Percentiles rank a stretch among this genome's conserved stretches.
Conservation (phyloP, 768 basidiomycete species). For the Lentinus brumalis region DNA sequence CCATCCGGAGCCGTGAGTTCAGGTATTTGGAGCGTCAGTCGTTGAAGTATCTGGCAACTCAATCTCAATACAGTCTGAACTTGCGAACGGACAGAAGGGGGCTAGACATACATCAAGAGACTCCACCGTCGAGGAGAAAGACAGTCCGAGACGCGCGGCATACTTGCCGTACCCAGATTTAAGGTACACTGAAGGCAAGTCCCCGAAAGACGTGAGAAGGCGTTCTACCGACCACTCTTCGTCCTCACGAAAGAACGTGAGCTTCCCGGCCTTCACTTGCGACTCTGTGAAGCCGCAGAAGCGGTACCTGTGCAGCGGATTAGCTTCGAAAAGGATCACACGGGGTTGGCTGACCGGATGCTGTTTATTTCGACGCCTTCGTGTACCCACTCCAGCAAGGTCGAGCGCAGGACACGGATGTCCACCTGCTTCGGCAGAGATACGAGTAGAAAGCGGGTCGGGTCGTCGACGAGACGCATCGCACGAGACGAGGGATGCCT, state of each 20-base stretch:
- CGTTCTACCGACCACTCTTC: conserved; percentile 19
- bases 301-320: conserved; percentile 14
- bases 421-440: conserved; percentile 1
- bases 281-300: conserved; percentile 21
- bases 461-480: conserved; percentile 17
- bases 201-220: conserved; percentile 10
- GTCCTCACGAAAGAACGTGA: conserved; percentile 24
- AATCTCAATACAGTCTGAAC: not conserved
- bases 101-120: conserved; percentile 18
- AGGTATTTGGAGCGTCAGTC: conserved; percentile 7
- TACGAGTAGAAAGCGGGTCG: conserved; percentile 18
- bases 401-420: conserved; percentile 1
- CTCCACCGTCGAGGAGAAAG: conserved; percentile 21
- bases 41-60: not conserved
- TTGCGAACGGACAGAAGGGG: no score
- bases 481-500: conserved; percentile 16
- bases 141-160: conserved; percentile 20
- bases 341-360: conserved; percentile 6
- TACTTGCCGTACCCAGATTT: conserved; percentile 22
- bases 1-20: conserved; percentile 17
- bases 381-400: conserved; percentile 3
- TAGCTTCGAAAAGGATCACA: not conserved
- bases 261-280: conserved; percentile 21
- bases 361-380: conserved; percentile 10
- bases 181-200: conserved; percentile 16